Conservation (phyloP, 2,329 filamentous ascomycete species). For the Helotiales sp. region DNA sequence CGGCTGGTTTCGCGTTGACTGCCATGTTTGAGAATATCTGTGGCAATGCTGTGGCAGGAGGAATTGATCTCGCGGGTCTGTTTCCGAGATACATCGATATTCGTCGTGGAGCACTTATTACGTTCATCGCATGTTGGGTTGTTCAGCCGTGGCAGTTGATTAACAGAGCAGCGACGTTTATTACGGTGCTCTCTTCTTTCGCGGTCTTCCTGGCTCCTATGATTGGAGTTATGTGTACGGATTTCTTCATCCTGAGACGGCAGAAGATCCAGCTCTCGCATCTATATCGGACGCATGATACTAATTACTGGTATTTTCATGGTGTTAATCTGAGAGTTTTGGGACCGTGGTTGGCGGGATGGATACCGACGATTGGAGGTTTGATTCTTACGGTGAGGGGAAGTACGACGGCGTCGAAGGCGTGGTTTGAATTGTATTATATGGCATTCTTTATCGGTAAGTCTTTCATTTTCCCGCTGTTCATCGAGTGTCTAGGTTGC, state of each 20-base stretch:
- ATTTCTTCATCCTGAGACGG: constrained; percentile 45
- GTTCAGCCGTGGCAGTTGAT: constrained; percentile 48
- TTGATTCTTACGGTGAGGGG: constrained; percentile 10
- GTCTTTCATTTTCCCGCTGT: too few species aligned
- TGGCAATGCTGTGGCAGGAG: constrained; percentile 31
- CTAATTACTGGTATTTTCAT: constrained; percentile 43
- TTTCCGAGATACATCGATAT: constrained; percentile 49
- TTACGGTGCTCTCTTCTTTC: constrained; percentile 30
- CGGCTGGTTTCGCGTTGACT: constrained; percentile 9
- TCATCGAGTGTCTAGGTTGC: too few species aligned
- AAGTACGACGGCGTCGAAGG: constrained; percentile 34
- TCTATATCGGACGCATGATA: constrained; percentile 43
- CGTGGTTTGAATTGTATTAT: constrained; percentile 46
- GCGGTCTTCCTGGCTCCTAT: constrained; percentile 47
- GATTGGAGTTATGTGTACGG: constrained; percentile 44
- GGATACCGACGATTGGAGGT: constrained; percentile 17
- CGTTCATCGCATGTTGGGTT: constrained; percentile 40
- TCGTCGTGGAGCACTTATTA: constrained; percentile 44
- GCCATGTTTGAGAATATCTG: constrained; percentile 34
- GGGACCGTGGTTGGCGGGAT: constrained; percentile 40
- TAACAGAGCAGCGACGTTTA: constrained; percentile 44
- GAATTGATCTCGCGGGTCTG: constrained; percentile 48
- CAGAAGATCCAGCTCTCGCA: constrained; percentile 43
- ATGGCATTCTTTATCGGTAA: constrained; percentile 47
- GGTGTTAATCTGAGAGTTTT: constrained; percentile 47